Base-by-base conservation (phyloP, 2,329 filamentous ascomycete genomes). In the Phoma sp. region DNA sequence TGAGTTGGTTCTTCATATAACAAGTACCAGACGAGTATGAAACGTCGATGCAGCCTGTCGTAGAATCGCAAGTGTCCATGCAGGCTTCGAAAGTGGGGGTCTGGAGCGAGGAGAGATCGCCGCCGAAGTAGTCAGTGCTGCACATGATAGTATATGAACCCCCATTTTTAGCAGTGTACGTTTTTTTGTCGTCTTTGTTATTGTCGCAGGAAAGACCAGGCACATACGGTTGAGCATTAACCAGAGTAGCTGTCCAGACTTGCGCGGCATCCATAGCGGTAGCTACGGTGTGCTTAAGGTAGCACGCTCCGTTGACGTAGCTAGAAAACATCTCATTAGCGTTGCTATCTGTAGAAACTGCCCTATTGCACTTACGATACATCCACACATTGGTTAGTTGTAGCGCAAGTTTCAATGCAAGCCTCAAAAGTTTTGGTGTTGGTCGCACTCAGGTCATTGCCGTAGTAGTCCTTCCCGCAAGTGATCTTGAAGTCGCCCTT, bases 21-120 rank as follows among this genome's bases (percentile, higher is more conserved):
- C 47, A 50, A 10, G 17, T 28, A 28, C 47, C 47, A 5, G 30
- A 50, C 4, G 32, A 33, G 25, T 42, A 50, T 11, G 47, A 42
- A 1, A 43, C 47, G 15, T 42, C 32, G 18, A 50, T 30, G 32
- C 47, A 50, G 29, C 38, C 38, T 2, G 21, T 43, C 14, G 29
- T 26, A 9, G 37, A n/a, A 20, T 50, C 47, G 38, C 47, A 50
- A 36, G 37, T 15, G 5, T 42, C 47, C 47, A 50, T 50, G 12
- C 38, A 50, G 11, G 29, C 23, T 15, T 42, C 37, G 17, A 50
- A 50, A 14, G 38, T 43, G 17, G 37, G 12, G 1, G 43, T 47
- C 5, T 29, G 20, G 6, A 37, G 7, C 5, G 38, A 29, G 4
- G 30, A 36, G 30, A 50, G 37, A 36, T 50, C 47, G 11, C 37